phyloP scores from a whole-genome alignment of 192 early-diverging fungal species.

The Coemansia umbellata region DNA sequence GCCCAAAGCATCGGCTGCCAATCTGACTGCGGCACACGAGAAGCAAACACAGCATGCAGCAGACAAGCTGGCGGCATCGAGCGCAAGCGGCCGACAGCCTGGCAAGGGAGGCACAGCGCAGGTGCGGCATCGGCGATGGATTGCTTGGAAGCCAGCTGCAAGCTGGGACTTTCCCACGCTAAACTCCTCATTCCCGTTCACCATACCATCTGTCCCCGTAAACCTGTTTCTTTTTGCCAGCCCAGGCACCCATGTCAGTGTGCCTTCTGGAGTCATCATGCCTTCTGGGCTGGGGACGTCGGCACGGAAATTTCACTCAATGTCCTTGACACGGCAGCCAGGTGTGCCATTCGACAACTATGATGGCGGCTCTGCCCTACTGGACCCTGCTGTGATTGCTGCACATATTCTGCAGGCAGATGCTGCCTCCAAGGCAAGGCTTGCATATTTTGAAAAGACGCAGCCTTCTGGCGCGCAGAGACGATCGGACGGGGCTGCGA shows the following conservation, averaged over 20 bases:
- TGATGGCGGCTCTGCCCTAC: conserved; percentile 2
- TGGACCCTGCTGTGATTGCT: conserved; percentile 13
- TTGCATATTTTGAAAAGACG: not conserved
- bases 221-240: conserved; percentile 21
- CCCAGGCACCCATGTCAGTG: conserved; percentile 12
- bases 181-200: conserved; percentile 48
- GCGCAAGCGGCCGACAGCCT: not conserved
- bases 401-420: conserved; percentile 12
- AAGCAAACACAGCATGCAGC: not conserved
- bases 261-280: conserved; percentile 41
- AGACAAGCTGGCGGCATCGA: not conserved
- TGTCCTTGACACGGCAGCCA: conserved; percentile 40
- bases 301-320: conserved; percentile 50
- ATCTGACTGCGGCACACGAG: not conserved
- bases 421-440: not conserved
- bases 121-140: conserved; percentile 10
- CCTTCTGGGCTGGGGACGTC: conserved; percentile 43
- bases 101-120: not conserved
- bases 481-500: conserved; percentile 18
- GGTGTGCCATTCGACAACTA: conserved; percentile 30
- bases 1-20: not conserved
- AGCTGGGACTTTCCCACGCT: conserved; percentile 50
- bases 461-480: not conserved
- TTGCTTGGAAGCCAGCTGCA: conserved; percentile 12
- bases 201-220: conserved; percentile 42